Conservation (phyloP, 768 basidiomycete genomes). For the Psilocybe cubensis region DNA sequence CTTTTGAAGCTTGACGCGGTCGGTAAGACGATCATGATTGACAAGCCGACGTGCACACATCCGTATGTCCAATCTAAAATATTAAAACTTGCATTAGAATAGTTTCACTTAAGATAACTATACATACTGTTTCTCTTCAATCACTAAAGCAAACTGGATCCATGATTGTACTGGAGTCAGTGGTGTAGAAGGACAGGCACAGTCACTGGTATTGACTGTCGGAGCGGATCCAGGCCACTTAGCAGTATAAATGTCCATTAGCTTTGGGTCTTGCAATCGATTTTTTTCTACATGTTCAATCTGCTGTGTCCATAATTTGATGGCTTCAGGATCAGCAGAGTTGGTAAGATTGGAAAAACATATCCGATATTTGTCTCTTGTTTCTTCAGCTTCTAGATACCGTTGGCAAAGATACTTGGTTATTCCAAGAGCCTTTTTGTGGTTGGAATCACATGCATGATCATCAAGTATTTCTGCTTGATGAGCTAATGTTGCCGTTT, state of each 20-base stretch:
- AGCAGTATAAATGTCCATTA: slow-evolving; percentile 9
- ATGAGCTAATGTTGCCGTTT: slow-evolving; percentile 16
- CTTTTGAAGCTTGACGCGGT: no score
- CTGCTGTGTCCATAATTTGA: not conserved
- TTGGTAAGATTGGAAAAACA: not conserved
- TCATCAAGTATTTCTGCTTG: slow-evolving; percentile 24
- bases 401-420: slow-evolving; percentile 1
- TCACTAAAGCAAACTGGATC: not conserved
- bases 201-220: no score
- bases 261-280: not conserved
- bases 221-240: not conserved
- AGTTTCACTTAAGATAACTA: not conserved
- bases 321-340: not conserved
- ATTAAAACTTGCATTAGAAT: not conserved
- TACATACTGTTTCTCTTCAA: not conserved
- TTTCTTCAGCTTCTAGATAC: not conserved
- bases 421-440: slow-evolving; percentile 23
- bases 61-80: not conserved
- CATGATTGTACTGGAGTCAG: no score
- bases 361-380: no score
- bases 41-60: not conserved
- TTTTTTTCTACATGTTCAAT: not conserved
- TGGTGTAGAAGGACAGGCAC: no score
- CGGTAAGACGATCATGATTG: no score
- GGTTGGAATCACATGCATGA: slow-evolving; percentile 28